Conservation (phyloP, 164 flowering plant genomes). For the Cinnamomum chago region DNA sequence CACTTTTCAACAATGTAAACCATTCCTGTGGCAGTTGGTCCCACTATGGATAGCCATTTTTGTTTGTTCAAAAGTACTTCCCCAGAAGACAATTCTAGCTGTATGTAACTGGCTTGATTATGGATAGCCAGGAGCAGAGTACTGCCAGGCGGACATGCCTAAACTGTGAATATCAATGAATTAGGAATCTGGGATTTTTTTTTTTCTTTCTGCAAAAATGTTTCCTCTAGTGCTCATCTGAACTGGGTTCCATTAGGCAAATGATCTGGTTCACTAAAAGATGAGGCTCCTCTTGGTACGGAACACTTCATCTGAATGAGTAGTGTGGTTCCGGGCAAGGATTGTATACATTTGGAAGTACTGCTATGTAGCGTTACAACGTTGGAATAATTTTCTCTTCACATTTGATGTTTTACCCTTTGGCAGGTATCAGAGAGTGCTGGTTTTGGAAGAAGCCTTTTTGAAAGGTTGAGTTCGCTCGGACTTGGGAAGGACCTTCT, state of each 20-base stretch:
- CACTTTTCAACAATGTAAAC: neutral
- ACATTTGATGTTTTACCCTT: neutral
- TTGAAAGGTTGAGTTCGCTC: constrained; percentile 33
- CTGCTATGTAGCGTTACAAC: neutral
- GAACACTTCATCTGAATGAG: neutral
- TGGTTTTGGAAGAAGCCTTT: constrained; percentile 51
- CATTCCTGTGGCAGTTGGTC: neutral
- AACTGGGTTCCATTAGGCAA: neutral
- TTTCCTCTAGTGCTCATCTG: neutral
- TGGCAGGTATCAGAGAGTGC: constrained; percentile 32
- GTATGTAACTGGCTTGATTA: too few relatives aligned
- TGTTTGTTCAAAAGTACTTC: too few relatives aligned
- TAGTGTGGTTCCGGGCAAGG: neutral
- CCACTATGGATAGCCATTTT: neutral
- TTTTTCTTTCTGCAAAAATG: too few relatives aligned
- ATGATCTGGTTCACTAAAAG: neutral
- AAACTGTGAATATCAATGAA: too few relatives aligned
- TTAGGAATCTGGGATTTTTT: too few relatives aligned
- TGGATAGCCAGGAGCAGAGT: too few relatives aligned
- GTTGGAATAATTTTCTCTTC: neutral
- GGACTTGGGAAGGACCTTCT: constrained; percentile 38
- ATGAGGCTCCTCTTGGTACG: neutral
- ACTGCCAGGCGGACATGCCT: too few relatives aligned
- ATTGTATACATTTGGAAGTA: neutral
- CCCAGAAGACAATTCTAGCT: too few relatives aligned